Base-by-base conservation (phyloP, 495 filamentous ascomycete species). In the Xylaria nigripes region DNA sequence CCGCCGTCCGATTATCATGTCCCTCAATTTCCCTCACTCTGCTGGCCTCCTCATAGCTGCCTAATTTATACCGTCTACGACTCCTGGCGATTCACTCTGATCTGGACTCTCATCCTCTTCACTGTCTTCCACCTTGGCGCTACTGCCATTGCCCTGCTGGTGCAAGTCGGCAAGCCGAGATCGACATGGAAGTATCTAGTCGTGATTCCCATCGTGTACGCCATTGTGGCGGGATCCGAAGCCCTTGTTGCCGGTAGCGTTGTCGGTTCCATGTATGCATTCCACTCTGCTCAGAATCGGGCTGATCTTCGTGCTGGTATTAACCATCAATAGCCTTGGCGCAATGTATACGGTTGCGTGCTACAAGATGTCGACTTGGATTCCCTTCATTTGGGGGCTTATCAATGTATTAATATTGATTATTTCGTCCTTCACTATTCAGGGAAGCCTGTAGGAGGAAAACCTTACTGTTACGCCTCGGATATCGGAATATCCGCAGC, bases 361-460 rank as follows among this genome's bases (percentile, higher is more conserved):
- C 68, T 96, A 95, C 64, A 72, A 81, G 57, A 95, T 97, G 92
- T 94, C 90, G 48, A 96, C 93, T 2, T 98, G 94, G 93, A 86
- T 96, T 38, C 93, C 93, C 13, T 89, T 95, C 62, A 78, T 94
- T 47, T 98, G 93, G 93, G 86, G 84, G n/a, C 76, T 87, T 59
- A 85, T 96, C 65, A 96, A 91, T 62, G 82, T 94, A 2, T 67
- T 96, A 50, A 81, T 96, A n/a, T 68, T 98, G 40, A 86, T 96
- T 48, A 68, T 97, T 40, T 93, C 91, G 3, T 96, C 91, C 13
- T 98, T 96, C 68, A 87, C 90, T 9, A 91, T 96, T 54, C 90
- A 94, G 61, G 92, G 92, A n/a, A 93, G 90, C 29, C 75, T 98
- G 51, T 96, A 73, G 86, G 50, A 16, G 13, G 46, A n/a, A n/a